Evolutionary conservation across 257 asterid species (phyloP).

Genomic region (Phtheirospermum japonicum): DNA sequence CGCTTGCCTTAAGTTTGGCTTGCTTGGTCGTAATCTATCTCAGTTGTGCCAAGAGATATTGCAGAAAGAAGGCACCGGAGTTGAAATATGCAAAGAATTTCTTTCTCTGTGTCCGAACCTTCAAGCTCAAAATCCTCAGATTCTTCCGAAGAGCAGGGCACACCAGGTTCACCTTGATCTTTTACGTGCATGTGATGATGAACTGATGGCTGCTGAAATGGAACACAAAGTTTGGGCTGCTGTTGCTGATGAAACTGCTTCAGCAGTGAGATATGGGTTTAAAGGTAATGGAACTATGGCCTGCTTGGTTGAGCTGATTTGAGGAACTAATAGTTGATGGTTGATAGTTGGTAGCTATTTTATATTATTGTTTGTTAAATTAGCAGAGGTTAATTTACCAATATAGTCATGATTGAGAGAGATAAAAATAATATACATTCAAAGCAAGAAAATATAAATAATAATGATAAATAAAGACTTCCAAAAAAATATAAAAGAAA

Average conservation of each 20-base stretch:
- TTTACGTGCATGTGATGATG: constrained; percentile 63
- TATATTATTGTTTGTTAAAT: too few species aligned
- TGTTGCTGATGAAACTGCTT: constrained; percentile 89
- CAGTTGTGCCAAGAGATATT: constrained; percentile 84
- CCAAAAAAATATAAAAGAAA: too few species aligned
- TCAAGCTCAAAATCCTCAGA: constrained; percentile 64
- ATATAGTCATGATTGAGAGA: too few species aligned
- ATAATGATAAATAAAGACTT: too few species aligned
- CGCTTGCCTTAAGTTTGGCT: constrained; percentile 80
- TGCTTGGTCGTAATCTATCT: constrained; percentile 79
- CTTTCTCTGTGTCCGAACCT: constrained; percentile 53
- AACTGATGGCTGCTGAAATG: constrained; percentile 53
- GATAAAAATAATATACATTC: too few species aligned
- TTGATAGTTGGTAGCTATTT: too few species aligned
- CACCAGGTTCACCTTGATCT: constrained; percentile 87
- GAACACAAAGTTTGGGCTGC: constrained; percentile 83
- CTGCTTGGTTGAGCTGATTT: neutral
- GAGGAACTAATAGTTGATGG: too few species aligned
- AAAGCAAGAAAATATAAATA: too few species aligned
- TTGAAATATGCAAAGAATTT: constrained; percentile 58
- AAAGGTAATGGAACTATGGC: constrained; percentile 46
- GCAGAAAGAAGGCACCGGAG: constrained; percentile 61
- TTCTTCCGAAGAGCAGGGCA: constrained; percentile 93
- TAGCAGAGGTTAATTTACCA: too few species aligned
- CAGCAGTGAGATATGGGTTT: constrained; percentile 83